Percentiles rank a stretch among this genome's conserved stretches.
These are phyloP conservation scores for Hortiboletus campestris DNA, from an alignment of 768 basidiomycete genomes.

Conservation along the genomic window DNA sequence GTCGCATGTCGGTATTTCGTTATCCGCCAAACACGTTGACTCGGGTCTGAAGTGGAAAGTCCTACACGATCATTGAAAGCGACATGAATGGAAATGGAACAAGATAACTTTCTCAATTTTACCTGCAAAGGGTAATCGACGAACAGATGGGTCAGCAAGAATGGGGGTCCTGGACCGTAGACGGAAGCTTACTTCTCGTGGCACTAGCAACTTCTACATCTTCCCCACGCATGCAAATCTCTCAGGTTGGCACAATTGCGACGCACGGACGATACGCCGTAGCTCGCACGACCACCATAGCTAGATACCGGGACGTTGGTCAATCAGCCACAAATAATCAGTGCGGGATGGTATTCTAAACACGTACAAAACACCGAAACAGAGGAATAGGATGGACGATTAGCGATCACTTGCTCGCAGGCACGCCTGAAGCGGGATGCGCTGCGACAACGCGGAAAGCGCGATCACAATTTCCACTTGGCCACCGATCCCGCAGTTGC, in stretches of 20 bases:
- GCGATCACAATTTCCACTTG: not conserved
- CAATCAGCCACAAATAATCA: not conserved
- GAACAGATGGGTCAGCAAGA: not conserved
- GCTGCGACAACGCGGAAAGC: not conserved
- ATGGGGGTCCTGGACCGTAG: not conserved
- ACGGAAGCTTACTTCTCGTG: slow-evolving; percentile 1
- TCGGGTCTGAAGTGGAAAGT: not conserved
- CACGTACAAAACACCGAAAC: not conserved
- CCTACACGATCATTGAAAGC: not conserved
- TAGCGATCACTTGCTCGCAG: not conserved
- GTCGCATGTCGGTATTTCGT: not conserved
- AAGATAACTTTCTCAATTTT: not conserved
- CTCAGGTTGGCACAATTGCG: not conserved
- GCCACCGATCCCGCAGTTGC: not conserved
- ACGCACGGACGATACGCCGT: not conserved
- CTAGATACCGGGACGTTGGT: not conserved
- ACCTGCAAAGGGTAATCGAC: slow-evolving; percentile 1
- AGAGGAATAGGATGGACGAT: not conserved
- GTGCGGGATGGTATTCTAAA: not conserved
- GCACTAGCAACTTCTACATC: not conserved
- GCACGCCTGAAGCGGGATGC: not conserved
- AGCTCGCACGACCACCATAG: not conserved
- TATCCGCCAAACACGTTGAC: not conserved
- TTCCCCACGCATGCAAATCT: not conserved
- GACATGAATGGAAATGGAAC: not conserved